Evolutionary conservation across 441 rosid species (phyloP), one percentile per base, ranked within the genome.

Genomic region (Erodium trifolium): DNA sequence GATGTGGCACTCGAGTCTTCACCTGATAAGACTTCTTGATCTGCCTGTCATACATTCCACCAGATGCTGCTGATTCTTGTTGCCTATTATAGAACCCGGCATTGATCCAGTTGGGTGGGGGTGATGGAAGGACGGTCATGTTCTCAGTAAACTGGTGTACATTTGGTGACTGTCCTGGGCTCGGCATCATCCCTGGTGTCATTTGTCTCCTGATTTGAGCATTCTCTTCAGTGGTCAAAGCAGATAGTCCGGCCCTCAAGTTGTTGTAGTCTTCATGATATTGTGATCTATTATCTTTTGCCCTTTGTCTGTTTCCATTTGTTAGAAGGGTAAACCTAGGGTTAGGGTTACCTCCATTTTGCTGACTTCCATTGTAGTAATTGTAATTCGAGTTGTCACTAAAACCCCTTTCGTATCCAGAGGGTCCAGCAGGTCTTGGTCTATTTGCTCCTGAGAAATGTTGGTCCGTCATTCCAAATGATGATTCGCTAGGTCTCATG

Each of bases 101-200:
- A 59, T 67, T 69, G 41, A 83, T 84, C 98, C 96, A 91, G 23
- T 80, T 82, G 57, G 70, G 72, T 8, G 95, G 92, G 5, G 95
- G 97, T 27, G 87, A 70, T 47, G 96, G 95, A 67, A 82, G 78
- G 4, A 66, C 77, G 70, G 80, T 80, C 41, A 68, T 37, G 67
- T 70, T 81, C 78, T 75, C 88, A 78, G 70, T 67, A 71, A 72
- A 70, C 78, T 82, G 76, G 66, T 39, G 78, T 62, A 70, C 63
- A 67, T 55, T 77, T 47, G 73, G 73, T 2, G 41, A 37, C 8
- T 37, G 41, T 37, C 41, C 41, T 4, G 71, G 16, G 63, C 63
- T 76, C 13, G 75, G 78, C 6, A 5, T 37, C 71, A 66, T 47
- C 70, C 71, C 75, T 14, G 77, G 79, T 49, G 71, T 49, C 67